These are phyloP conservation scores for Tuber aestivum DNA, from an alignment of 495 filamentous ascomycete genomes.

Conservation along the genomic window DNA sequence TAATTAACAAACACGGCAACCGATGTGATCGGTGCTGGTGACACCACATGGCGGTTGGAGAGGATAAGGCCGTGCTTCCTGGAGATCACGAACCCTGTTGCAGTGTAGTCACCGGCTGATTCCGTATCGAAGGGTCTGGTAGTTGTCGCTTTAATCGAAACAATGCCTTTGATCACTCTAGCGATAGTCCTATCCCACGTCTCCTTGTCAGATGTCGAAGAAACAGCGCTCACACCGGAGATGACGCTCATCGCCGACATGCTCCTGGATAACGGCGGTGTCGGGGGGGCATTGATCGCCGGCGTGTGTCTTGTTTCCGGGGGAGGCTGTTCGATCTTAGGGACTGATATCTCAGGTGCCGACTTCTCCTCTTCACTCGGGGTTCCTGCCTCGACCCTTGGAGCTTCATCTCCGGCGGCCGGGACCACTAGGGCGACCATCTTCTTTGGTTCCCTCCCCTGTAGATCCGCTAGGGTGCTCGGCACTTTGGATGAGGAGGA, in stretches of 20 bases:
- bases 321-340: constrained; percentile 29
- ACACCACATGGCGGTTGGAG: constrained; percentile 42
- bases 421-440: not conserved
- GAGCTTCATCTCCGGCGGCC: constrained; percentile 17
- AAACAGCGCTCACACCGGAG: constrained; percentile 26
- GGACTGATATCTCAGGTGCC: constrained; percentile 10
- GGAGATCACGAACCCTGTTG: constrained; percentile 42
- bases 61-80: constrained; percentile 43
- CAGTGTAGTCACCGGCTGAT: constrained; percentile 42
- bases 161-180: constrained; percentile 43
- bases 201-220: constrained; percentile 39
- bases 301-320: constrained; percentile 21
- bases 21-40: constrained; percentile 42
- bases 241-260: constrained; percentile 37
- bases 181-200: constrained; percentile 43
- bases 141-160: constrained; percentile 42
- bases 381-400: constrained; percentile 15
- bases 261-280: constrained; percentile 32
- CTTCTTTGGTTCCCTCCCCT: constrained; percentile 24
- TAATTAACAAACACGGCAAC: constrained; percentile 44
- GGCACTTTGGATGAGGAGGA: constrained; percentile 26
- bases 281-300: constrained; percentile 11
- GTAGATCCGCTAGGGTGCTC: constrained; percentile 7
- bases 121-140: constrained; percentile 43
- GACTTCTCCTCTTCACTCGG: constrained; percentile 20